phyloP scores from a whole-genome alignment of 768 basidiomycete species.

The Tremella yokohamensis region DNA sequence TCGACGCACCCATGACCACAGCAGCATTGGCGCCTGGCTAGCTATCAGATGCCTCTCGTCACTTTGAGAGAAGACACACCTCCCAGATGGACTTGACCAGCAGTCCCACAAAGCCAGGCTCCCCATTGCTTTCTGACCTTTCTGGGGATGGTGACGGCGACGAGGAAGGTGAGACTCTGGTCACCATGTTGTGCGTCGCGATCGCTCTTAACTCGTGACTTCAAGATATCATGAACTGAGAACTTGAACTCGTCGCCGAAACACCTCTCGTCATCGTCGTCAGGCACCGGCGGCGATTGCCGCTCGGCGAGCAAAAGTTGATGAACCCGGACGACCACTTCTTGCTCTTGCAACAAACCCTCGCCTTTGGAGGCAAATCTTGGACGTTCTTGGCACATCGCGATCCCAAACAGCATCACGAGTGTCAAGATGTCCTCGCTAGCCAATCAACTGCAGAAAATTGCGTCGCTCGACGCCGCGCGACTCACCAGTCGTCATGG shows the following conservation, averaged over 20 bases:
- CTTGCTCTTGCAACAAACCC: background rate
- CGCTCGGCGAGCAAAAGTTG: constrained; percentile 3
- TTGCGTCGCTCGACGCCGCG: constrained; percentile 71
- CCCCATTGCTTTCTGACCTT: background rate
- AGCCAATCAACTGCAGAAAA: constrained; percentile 72
- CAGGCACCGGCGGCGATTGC: background rate
- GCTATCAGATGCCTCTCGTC: background rate
- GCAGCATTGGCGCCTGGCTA: constrained; percentile 48
- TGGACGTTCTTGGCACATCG: background rate
- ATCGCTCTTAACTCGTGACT: too few relatives aligned
- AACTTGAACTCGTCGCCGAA: too few relatives aligned
- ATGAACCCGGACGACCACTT: background rate
- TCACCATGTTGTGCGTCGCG: constrained; percentile 2
- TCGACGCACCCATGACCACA: constrained; percentile 39
- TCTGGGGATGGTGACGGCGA: background rate
- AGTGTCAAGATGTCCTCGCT: constrained; percentile 57
- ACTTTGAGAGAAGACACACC: constrained; percentile 22
- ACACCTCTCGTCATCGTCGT: constrained; percentile 8
- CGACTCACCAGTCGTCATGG: constrained; percentile 63
- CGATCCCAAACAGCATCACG: background rate
- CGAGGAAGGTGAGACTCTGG: constrained; percentile 6
- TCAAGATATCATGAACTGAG: too few relatives aligned
- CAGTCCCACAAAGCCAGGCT: constrained; percentile 33
- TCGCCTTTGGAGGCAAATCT: background rate
- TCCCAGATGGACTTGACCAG: constrained; percentile 47